These are phyloP conservation scores for Casuarina glauca DNA, from an alignment of 306 rosid species.

Conservation along the genomic window DNA sequence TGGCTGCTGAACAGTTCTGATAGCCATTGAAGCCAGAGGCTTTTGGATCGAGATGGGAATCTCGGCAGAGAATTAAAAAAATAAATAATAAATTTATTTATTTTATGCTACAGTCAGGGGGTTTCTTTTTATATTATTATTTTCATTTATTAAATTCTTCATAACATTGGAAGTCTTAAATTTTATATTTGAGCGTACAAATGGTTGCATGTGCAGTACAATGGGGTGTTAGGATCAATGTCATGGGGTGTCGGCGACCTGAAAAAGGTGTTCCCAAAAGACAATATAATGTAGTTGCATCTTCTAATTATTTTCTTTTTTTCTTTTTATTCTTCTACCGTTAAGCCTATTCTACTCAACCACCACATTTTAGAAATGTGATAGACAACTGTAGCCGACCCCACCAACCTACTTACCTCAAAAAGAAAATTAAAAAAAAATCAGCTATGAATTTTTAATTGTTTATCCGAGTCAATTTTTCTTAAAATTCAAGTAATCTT, in stretches of 20 bases:
- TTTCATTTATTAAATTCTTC: neutral
- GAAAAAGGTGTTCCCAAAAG: slow-evolving; percentile 31
- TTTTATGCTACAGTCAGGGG: slow-evolving; percentile 11
- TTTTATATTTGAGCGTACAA: slow-evolving; percentile 6
- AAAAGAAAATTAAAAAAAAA: neutral
- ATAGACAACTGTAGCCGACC: slow-evolving; percentile 9
- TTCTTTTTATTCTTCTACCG: neutral
- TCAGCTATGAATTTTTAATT: neutral
- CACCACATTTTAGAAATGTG: slow-evolving; percentile 8
- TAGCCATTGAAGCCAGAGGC: slow-evolving; percentile 8
- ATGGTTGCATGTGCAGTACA: slow-evolving; percentile 54
- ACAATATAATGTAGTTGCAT: neutral
- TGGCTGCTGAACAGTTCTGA: neutral
- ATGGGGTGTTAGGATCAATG: slow-evolving; percentile 37
- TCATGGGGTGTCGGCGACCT: slow-evolving; percentile 56
- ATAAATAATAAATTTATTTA: neutral
- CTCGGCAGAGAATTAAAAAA: slow-evolving; percentile 17
- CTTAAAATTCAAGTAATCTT: neutral
- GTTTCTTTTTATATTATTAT: neutral
- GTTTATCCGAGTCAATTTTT: neutral
- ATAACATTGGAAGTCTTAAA: neutral
- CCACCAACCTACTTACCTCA: neutral
- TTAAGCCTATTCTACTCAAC: neutral
- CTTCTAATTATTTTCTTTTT: neutral
- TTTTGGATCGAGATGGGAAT: slow-evolving; percentile 21